Evolutionary conservation across 2,329 filamentous ascomycete species (phyloP).

Genomic region (Botryotinia narcissicola): DNA sequence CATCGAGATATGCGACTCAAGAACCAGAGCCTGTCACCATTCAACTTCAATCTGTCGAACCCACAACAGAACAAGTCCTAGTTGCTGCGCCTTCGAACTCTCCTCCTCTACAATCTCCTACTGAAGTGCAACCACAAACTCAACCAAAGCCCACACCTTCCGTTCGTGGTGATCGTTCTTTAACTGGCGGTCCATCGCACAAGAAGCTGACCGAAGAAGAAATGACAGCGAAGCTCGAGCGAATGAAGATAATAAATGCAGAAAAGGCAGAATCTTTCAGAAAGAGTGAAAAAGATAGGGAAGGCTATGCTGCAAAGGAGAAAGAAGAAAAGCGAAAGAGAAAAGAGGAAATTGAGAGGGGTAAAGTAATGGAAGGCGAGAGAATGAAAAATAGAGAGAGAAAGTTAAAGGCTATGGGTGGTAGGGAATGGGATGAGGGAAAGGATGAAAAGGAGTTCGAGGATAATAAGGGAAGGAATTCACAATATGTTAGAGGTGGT

Average conservation of each 20-base stretch:
- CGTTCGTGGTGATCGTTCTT: conserved; percentile 53
- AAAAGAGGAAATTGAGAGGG: conserved; percentile 34
- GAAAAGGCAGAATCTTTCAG: conserved; percentile 59
- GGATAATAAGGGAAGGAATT: conserved; percentile 33
- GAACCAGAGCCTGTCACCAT: neutral
- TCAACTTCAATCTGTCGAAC: neutral
- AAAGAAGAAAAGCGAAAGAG: conserved; percentile 54
- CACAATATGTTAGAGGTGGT: conserved; percentile 36
- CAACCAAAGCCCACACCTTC: conserved; percentile 39
- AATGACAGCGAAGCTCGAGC: conserved; percentile 58
- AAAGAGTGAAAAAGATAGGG: conserved; percentile 65
- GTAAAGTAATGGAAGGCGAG: conserved; percentile 38
- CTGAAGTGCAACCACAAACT: conserved; percentile 18
- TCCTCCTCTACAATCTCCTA: neutral
- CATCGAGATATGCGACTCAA: conserved; percentile 31
- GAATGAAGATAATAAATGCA: conserved; percentile 60
- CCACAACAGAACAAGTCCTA: neutral
- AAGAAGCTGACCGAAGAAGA: conserved; percentile 65
- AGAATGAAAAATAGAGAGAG: conserved; percentile 38
- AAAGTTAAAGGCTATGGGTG: conserved; percentile 38
- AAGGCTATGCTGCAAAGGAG: conserved; percentile 62
- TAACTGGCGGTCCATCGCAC: conserved; percentile 52
- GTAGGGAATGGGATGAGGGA: conserved; percentile 39
- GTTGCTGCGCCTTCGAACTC: neutral
- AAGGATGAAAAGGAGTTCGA: conserved; percentile 38